Base-by-base conservation (phyloP, 2,329 filamentous ascomycete genomes). In the Aspergillus transmontanensis region DNA sequence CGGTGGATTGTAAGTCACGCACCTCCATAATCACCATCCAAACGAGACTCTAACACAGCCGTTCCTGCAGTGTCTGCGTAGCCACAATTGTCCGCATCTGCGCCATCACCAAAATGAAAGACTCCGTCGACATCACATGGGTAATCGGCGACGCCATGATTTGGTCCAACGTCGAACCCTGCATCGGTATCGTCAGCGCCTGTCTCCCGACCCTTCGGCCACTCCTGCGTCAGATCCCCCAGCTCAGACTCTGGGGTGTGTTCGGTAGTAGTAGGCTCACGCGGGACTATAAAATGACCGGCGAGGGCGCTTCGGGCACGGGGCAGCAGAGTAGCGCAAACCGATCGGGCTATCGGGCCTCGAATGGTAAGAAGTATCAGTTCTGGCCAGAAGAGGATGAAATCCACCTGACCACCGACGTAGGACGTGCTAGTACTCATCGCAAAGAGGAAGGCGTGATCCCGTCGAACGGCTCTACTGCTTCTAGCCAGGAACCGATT, bases 101-200 rank as follows among this genome's bases (percentile, higher is more conserved):
- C 36, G 62, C 59, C 41, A 64, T 70, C 28, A 66, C 66, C 3
- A 54, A 61, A 11, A 56, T 70, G 32, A 67, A 57, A n/a, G 12
- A 28, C 10, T 64, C 63, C 9, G 36, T 63, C 32, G 68, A 69
- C 43, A 61, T 68, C 26, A 69, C 68, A 21, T 69, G 66, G 66
- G 58, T 64, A 2, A 65, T 68, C 11, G 68, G 66, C 12, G 63
- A 68, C 39, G 68, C 60, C 0, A 65, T 68, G 41, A 69, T 69
- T 45, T 69, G 68, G 67, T 67, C 68, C 41, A 69, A 59, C 43
- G 65, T 71, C 43, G 68, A 71, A 26, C 67, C 68, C n/a, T 68
- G 65, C 50, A 65, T 69, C 21, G 68, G 67, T 3, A 68, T 70
- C 6, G 63, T 71, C 43, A 64, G 69, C 32, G 68, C 69, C 7